Base-by-base conservation (phyloP, 2,329 filamentous ascomycete genomes). In the Ascochyta lentis region DNA sequence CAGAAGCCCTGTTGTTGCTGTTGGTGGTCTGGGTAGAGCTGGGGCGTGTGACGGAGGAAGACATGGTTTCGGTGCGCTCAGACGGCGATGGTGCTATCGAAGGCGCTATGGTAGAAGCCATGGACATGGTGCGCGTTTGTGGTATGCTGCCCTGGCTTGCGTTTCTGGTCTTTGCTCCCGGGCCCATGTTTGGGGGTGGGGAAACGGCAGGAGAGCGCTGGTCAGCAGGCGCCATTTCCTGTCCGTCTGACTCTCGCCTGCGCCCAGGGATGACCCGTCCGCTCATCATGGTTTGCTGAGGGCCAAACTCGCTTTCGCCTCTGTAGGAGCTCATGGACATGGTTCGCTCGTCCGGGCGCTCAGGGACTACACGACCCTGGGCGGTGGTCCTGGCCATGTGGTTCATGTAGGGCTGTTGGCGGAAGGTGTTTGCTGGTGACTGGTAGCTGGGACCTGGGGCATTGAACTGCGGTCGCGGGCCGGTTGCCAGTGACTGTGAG, bases 291-390 rank as follows among this genome's bases (percentile, higher is more conserved):
- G 93, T 97, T 76, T 97, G 94, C 35, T 57, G 54, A 5, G 54
- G 54, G 12, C 81, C 78, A 74, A 95, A 89, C 40, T 92, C 89
- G 58, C 85, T 84, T 65, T 96, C 91, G 49, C 89, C 83, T 3
- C 88, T 83, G 65, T 92, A 90, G 9, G 90, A 91, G 5, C 89
- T 95, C 89, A 99, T 89, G 41, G 94, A 96, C 95, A 98, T 98
- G 60, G 95, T 88, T 54, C 95, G 86, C 76, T 98, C 94, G 68
- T 96, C 91, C 59, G 93, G 90, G 49, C 94, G 87, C 72, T 97
- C 93, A 1, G 95, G 95, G 8, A 99, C 92, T 33, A 95, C 83
- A 58, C 95, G 86, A 29, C 95, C 95, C 74, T 97, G 93, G 8
- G 93, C 91, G 3, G 95, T 99, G 44, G 92, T 96, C 59, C 89